phyloP scores from a whole-genome alignment of 164 flowering plant species.

The Magnolia kwangsiensis region DNA sequence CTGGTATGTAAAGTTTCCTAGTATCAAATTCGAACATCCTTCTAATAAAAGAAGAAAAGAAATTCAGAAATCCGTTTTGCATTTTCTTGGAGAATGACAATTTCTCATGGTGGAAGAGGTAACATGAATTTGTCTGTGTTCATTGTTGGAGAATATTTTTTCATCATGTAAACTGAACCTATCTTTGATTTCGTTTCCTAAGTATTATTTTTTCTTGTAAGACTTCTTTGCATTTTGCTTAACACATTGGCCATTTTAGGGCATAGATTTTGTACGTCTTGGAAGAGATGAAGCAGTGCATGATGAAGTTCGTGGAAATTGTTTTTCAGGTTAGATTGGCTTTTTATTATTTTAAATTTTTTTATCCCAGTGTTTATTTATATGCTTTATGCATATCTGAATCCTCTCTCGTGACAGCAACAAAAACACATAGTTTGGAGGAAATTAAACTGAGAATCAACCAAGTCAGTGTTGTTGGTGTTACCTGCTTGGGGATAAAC shows the following conservation, averaged over 20 bases:
- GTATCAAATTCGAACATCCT: no score
- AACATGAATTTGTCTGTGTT: no score
- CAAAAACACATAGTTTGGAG: slow-evolving; percentile 45
- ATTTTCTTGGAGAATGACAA: background rate
- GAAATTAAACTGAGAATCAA: slow-evolving; percentile 61
- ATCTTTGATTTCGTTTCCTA: background rate
- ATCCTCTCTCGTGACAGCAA: slow-evolving; percentile 36
- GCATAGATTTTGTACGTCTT: slow-evolving; percentile 83
- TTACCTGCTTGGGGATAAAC: slow-evolving; percentile 87
- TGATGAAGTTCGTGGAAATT: slow-evolving; percentile 64
- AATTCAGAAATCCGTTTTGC: no score
- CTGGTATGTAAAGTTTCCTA: no score
- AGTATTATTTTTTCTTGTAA: background rate
- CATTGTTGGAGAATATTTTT: background rate
- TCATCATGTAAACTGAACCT: background rate
- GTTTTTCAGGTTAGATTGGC: slow-evolving; percentile 63
- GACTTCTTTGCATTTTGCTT: slow-evolving; percentile 4
- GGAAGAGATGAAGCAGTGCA: slow-evolving; percentile 86
- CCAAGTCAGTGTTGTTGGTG: slow-evolving; percentile 79
- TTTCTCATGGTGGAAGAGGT: background rate
- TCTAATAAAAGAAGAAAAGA: no score
- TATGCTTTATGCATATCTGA: background rate
- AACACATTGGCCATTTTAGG: slow-evolving; percentile 36
- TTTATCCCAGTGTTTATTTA: background rate
- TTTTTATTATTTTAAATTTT: background rate